A percentile compares a stretch with the other conserved stretches of the same genome.
Conservation (phyloP, 179 eudicot species). For the Camellia oleifera region DNA sequence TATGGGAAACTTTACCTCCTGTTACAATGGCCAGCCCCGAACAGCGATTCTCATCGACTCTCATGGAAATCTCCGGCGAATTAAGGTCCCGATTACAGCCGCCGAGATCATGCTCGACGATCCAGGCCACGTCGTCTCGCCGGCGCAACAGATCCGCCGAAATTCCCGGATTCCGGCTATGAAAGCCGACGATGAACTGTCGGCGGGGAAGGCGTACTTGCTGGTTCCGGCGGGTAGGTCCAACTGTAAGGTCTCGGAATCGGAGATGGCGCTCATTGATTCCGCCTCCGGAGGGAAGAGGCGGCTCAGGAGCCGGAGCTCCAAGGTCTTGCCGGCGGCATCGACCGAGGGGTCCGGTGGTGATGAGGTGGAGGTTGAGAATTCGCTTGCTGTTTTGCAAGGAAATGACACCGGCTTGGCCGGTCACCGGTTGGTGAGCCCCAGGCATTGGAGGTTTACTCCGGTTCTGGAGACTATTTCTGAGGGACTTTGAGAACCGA, state of each 20-base stretch:
- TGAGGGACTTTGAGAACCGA: constrained; percentile 15
- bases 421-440: not conserved
- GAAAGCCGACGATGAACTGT: constrained; percentile 27
- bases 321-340: constrained; percentile 21
- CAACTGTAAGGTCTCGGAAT: constrained; percentile 15
- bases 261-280: constrained; percentile 20
- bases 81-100: constrained; percentile 21
- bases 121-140: constrained; percentile 21
- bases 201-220: constrained; percentile 20
- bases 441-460: constrained; percentile 18
- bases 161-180: constrained; percentile 16
- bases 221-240: constrained; percentile 20
- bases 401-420: constrained; percentile 10
- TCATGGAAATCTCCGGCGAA: constrained; percentile 7
- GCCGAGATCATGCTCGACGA: constrained; percentile 30
- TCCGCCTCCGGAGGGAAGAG: constrained; percentile 6
- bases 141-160: constrained; percentile 10
- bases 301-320: not conserved
- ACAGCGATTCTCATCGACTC: constrained; percentile 15
- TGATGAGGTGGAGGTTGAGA: not conserved
- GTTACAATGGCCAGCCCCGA: not conserved
- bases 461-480: constrained; percentile 13
- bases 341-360: not conserved
- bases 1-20: constrained; percentile 28
- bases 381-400: not conserved